Evolutionary conservation across 192 early-diverging fungal genomes (phyloP).

Genomic region (Phycomyces blakesleeanus): DNA sequence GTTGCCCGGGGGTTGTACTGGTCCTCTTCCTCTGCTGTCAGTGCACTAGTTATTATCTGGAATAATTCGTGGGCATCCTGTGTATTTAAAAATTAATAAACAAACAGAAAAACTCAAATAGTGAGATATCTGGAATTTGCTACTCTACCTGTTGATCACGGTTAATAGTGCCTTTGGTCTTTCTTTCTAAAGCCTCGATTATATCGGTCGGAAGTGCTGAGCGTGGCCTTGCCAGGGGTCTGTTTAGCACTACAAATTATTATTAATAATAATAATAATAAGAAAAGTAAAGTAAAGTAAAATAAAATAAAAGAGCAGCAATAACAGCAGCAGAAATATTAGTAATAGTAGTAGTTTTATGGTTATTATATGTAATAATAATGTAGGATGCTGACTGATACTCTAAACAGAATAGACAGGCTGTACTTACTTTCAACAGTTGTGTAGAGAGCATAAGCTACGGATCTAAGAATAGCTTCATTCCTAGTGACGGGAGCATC

Average conservation of each 20-base stretch:
- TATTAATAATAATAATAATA: neutral
- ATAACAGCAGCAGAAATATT: no score
- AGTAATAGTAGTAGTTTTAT: no score
- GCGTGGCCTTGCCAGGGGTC: slow-evolving; percentile 28
- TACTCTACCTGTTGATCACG: slow-evolving; percentile 38
- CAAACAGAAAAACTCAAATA: neutral
- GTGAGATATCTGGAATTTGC: neutral
- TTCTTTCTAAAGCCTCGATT: slow-evolving; percentile 28
- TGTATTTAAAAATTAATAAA: neutral
- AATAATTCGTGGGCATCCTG: slow-evolving; percentile 92
- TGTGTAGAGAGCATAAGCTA: slow-evolving; percentile 36
- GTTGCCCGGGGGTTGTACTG: slow-evolving; percentile 23
- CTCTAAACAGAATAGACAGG: no score
- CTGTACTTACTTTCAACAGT: slow-evolving; percentile 34
- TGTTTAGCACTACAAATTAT: slow-evolving; percentile 28
- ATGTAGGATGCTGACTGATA: no score
- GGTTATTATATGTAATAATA: no score
- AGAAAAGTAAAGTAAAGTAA: no score
- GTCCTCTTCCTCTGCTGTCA: slow-evolving; percentile 66
- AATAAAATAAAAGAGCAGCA: no score
- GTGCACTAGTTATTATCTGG: slow-evolving; percentile 72
- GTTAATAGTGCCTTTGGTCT: slow-evolving; percentile 30
- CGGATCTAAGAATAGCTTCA: slow-evolving; percentile 34
- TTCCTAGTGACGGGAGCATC: slow-evolving; percentile 23
- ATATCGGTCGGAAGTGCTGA: slow-evolving; percentile 33